These are phyloP conservation scores for Saccharum hybrid DNA, from an alignment of 202 grass and related monocot species.

Conservation along the genomic window DNA sequence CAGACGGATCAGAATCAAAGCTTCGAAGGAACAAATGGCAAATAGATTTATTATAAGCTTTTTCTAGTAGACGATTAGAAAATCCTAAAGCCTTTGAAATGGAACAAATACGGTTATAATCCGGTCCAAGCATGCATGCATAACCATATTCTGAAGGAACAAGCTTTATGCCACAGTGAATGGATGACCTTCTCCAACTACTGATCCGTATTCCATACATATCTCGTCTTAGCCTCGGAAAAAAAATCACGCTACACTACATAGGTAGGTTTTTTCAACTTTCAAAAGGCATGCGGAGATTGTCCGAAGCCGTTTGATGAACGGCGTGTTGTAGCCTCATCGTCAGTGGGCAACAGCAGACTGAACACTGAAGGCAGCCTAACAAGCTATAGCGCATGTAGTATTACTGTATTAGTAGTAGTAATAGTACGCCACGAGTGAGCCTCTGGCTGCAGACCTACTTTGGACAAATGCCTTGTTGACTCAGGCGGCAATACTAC, in stretches of 20 bases:
- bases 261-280: conserved; percentile 1
- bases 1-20: background rate
- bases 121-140: background rate
- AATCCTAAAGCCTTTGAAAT: background rate
- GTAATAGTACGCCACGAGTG: background rate
- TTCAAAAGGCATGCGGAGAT: conserved; percentile 9
- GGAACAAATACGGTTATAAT: background rate
- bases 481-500: conserved; percentile 33
- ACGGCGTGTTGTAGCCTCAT: conserved; percentile 15
- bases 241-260: background rate
- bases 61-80: background rate
- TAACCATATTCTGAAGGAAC: conserved; percentile 2
- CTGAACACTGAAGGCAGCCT: background rate
- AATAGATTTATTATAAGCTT: background rate
- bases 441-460: conserved; percentile 5
- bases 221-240: background rate
- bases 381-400: background rate
- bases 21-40: background rate
- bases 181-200: conserved; percentile 29
- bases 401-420: background rate
- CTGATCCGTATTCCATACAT: conserved; percentile 9
- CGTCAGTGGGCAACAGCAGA: conserved; percentile 25
- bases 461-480: conserved; percentile 21
- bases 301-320: conserved; percentile 1
- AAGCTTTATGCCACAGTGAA: conserved; percentile 6